Conservation (phyloP, 1,284 basidiomycete genomes). For the Wolfiporia cocos region DNA sequence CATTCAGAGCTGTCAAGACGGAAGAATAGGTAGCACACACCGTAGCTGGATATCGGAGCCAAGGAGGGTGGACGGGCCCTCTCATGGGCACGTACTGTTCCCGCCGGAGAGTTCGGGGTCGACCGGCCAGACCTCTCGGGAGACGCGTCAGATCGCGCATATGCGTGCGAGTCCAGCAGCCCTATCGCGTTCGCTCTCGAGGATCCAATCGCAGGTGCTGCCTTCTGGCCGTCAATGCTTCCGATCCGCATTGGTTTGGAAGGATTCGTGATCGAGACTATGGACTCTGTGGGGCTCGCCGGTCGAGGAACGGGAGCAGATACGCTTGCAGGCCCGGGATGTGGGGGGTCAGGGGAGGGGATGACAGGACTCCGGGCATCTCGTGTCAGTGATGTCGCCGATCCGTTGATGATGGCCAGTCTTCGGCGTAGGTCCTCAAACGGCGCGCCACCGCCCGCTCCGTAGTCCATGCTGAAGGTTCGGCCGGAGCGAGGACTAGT, state of each 20-base stretch:
- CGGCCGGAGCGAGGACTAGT: conserved; percentile 42
- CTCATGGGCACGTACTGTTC: conserved; percentile 41
- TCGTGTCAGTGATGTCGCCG: conserved; percentile 53
- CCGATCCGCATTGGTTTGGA: conserved; percentile 58
- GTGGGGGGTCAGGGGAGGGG: conserved; percentile 21
- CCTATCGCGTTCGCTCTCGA: conserved; percentile 75
- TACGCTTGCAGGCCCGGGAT: conserved; percentile 24
- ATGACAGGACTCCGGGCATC: conserved; percentile 37
- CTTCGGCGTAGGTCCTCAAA: conserved; percentile 73
- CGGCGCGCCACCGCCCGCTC: conserved; percentile 36
- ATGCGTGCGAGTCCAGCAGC: conserved; percentile 63
- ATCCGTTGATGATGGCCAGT: conserved; percentile 64
- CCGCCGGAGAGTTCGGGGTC: conserved; percentile 58
- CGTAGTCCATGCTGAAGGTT: conserved; percentile 39
- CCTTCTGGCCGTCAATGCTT: conserved; percentile 68
- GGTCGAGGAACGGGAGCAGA: conserved; percentile 39
- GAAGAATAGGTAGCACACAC: conserved; percentile 36
- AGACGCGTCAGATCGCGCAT: conserved; percentile 55
- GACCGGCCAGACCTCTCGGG: conserved; percentile 64
- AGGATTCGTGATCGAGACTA: conserved; percentile 63
- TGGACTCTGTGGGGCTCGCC: conserved; percentile 67
- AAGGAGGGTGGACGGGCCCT: conserved; percentile 43
- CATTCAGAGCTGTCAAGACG: too few relatives aligned
- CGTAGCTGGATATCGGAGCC: conserved; percentile 63
- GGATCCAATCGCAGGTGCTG: conserved; percentile 79